Evolutionary conservation across 169 alveolate genomes (phyloP).

Genomic region (Theileria annulata): DNA sequence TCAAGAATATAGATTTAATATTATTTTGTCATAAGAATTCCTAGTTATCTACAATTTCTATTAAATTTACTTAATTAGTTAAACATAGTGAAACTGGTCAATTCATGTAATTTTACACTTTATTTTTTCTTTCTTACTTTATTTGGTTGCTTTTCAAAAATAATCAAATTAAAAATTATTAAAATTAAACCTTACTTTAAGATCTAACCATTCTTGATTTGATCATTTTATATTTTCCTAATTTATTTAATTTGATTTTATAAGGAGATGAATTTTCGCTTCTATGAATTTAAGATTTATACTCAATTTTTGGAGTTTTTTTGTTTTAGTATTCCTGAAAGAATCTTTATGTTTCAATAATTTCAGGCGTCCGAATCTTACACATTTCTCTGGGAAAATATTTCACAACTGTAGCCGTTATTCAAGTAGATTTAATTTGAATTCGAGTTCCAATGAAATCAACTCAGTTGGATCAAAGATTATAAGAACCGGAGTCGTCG

Average conservation of each 20-base stretch:
- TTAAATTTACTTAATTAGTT: too few relatives aligned
- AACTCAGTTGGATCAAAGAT: conserved; percentile 5
- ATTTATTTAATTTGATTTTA: too few relatives aligned
- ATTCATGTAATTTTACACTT: background rate
- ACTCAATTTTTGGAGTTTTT: background rate
- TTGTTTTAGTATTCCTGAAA: background rate
- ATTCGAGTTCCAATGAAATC: background rate
- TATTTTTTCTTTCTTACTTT: too few relatives aligned
- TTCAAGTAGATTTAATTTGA: background rate
- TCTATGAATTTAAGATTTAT: background rate
- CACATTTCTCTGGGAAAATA: background rate
- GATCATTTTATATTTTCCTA: background rate
- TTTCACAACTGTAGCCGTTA: background rate
- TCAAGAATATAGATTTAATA: background rate
- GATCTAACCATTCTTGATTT: background rate
- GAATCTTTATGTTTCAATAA: background rate
- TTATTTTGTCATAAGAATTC: background rate
- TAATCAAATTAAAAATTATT: too few relatives aligned
- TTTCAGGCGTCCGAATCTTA: background rate
- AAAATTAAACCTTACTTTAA: background rate
- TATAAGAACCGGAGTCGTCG: conserved; percentile 36
- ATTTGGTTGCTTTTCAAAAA: background rate
- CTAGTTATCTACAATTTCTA: background rate
- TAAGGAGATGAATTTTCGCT: background rate
- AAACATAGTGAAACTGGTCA: too few relatives aligned